Conservation (phyloP, 2,329 filamentous ascomycete genomes). For the Trichoderma aggressivum region DNA sequence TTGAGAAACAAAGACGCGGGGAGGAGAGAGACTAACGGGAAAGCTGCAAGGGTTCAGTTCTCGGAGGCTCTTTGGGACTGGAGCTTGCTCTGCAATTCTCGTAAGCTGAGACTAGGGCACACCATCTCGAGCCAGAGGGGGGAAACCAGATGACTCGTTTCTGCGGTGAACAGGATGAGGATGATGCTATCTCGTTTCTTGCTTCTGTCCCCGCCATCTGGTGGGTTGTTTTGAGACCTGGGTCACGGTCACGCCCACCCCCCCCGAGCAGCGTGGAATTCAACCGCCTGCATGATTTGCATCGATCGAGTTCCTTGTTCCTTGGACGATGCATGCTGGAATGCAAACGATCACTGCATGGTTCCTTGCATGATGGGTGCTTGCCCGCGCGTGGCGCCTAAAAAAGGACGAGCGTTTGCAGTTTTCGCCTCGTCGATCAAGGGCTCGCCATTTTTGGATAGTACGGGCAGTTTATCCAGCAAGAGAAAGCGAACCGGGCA, state of each 20-base stretch:
- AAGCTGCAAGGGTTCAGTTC: background rate
- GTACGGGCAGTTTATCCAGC: background rate
- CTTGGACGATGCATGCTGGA: background rate
- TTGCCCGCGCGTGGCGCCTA: background rate
- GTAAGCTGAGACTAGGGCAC: constrained; percentile 16
- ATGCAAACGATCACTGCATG: constrained; percentile 10
- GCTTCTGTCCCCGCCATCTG: background rate
- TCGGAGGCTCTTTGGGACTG: background rate
- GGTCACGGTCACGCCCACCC: constrained; percentile 32
- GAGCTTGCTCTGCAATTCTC: background rate
- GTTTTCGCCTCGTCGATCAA: background rate
- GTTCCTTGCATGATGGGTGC: constrained; percentile 23
- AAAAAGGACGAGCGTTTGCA: background rate
- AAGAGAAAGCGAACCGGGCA: background rate
- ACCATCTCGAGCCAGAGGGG: background rate
- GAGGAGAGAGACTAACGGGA: background rate
- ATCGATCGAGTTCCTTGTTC: constrained; percentile 25
- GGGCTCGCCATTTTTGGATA: background rate
- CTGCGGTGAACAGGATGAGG: background rate
- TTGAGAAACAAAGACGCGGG: background rate
- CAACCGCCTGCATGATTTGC: constrained; percentile 28
- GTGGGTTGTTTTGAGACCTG: constrained; percentile 5
- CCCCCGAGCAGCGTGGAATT: background rate
- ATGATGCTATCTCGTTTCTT: background rate
- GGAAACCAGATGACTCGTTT: background rate